phyloP scores from a whole-genome alignment of 2,329 filamentous ascomycete species.

The Stemphylium lycopersici region DNA sequence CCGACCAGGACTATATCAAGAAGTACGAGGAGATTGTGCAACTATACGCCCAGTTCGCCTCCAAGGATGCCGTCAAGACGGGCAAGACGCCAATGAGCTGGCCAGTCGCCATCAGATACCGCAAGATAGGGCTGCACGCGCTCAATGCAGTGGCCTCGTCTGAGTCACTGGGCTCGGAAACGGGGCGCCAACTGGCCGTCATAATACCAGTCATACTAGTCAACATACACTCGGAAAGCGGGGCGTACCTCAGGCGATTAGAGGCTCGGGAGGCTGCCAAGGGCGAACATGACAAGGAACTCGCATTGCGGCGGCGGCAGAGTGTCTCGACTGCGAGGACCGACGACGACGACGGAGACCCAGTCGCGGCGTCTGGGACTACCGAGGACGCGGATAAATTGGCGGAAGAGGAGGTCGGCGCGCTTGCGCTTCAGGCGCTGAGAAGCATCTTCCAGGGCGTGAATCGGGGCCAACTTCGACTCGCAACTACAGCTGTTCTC shows the following conservation, averaged over 20 bases:
- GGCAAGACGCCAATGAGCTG: conserved; percentile 62
- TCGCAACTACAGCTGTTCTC: conserved; percentile 75
- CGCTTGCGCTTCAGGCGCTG: conserved; percentile 83
- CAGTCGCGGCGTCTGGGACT: conserved; percentile 74
- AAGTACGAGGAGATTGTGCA: conserved; percentile 84
- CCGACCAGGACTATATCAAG: conserved; percentile 80
- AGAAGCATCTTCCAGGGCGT: conserved; percentile 84
- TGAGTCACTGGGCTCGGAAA: conserved; percentile 76
- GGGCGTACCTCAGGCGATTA: conserved; percentile 71
- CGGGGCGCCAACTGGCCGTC: conserved; percentile 75
- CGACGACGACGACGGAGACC: conserved; percentile 68
- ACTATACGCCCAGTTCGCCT: conserved; percentile 80
- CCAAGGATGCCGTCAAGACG: conserved; percentile 59
- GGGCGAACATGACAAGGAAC: conserved; percentile 72
- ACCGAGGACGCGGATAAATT: conserved; percentile 87
- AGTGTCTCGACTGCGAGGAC: conserved; percentile 82
- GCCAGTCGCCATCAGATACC: conserved; percentile 72
- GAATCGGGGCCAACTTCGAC: conserved; percentile 80
- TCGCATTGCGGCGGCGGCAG: conserved; percentile 68
- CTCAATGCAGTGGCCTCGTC: conserved; percentile 80
- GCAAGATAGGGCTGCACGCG: conserved; percentile 66
- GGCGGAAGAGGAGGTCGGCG: conserved; percentile 85
- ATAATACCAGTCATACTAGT: conserved; percentile 85
- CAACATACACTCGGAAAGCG: conserved; percentile 79
- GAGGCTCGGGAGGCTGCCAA: conserved; percentile 70